Evolutionary conservation across 2,329 filamentous ascomycete species (phyloP).

Genomic region (Lasiodiplodia sp.): DNA sequence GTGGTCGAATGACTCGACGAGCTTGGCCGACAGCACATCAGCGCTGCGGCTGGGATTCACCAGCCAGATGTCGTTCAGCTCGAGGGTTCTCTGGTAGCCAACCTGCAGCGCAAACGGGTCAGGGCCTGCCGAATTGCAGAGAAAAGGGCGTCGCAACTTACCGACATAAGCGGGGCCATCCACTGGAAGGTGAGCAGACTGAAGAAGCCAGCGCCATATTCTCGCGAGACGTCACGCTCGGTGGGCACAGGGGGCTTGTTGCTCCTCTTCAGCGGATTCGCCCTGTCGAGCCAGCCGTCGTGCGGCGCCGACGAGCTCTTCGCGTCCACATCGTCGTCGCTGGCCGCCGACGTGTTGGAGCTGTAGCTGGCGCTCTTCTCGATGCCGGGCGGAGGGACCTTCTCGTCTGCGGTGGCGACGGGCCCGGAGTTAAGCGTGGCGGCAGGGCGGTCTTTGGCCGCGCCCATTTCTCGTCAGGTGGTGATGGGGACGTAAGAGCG

Average conservation of each 20-base stretch:
- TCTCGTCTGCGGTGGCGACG: slow-evolving; percentile 46
- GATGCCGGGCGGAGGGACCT: slow-evolving; percentile 19
- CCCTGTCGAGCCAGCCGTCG: slow-evolving; percentile 63
- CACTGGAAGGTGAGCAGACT: slow-evolving; percentile 84
- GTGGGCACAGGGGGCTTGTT: slow-evolving; percentile 63
- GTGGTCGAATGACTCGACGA: slow-evolving; percentile 73
- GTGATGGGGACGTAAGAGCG: neutral
- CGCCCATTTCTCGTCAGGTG: slow-evolving; percentile 33
- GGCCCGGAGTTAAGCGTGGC: slow-evolving; percentile 47
- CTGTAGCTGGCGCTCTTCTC: slow-evolving; percentile 36
- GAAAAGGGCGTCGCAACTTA: slow-evolving; percentile 32
- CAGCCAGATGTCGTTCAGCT: slow-evolving; percentile 84
- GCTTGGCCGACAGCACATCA: slow-evolving; percentile 70
- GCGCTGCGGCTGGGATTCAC: slow-evolving; percentile 84
- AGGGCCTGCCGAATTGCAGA: neutral
- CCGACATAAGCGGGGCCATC: slow-evolving; percentile 83
- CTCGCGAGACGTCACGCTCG: slow-evolving; percentile 65
- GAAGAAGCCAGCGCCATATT: slow-evolving; percentile 76
- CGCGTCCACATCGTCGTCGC: slow-evolving; percentile 39
- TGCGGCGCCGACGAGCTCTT: slow-evolving; percentile 9
- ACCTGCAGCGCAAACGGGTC: slow-evolving; percentile 55
- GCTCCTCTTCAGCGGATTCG: slow-evolving; percentile 58
- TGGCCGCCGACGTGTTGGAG: slow-evolving; percentile 39
- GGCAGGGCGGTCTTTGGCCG: slow-evolving; percentile 50
- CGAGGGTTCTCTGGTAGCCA: slow-evolving; percentile 84